Percentiles rank a stretch among this genome's conserved stretches.
Conservation (phyloP, 805 yeast genomes). For the Metschnikowia henanensis region DNA sequence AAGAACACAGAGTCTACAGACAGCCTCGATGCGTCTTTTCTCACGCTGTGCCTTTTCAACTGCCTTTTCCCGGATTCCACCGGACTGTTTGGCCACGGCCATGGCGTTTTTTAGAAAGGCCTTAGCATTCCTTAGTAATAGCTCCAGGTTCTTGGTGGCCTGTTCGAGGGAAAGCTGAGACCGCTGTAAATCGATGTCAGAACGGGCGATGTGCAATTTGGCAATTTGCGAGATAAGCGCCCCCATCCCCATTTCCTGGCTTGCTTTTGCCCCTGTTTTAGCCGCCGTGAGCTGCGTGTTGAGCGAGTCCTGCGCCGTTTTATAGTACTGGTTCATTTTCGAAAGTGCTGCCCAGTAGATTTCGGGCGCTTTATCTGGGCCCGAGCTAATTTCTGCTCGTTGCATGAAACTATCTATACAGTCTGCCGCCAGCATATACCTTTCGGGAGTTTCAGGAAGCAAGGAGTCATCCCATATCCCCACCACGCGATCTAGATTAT, state of each 20-base stretch:
- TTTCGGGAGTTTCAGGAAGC: slow-evolving; percentile 34
- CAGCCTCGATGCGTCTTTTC: slow-evolving; percentile 45
- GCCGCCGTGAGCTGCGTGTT: slow-evolving; percentile 8
- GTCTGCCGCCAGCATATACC: slow-evolving; percentile 43
- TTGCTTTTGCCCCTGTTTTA: neutral
- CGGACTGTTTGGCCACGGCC: slow-evolving; percentile 43
- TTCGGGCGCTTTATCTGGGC: slow-evolving; percentile 14
- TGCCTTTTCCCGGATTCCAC: slow-evolving; percentile 51
- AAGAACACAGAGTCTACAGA: slow-evolving; percentile 43
- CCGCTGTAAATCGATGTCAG: slow-evolving; percentile 53
- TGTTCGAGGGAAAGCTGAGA: slow-evolving; percentile 30
- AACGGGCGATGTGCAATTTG: slow-evolving; percentile 47
- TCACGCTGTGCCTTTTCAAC: slow-evolving; percentile 44
- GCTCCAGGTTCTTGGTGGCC: slow-evolving; percentile 28
- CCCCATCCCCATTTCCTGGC: slow-evolving; percentile 28
- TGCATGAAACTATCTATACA: slow-evolving; percentile 46
- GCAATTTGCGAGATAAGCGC: slow-evolving; percentile 36
- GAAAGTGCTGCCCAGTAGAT: slow-evolving; percentile 42
- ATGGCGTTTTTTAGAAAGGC: slow-evolving; percentile 48
- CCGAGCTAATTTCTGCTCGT: slow-evolving; percentile 23
- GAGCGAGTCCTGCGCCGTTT: slow-evolving; percentile 38
- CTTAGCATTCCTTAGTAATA: slow-evolving; percentile 40
- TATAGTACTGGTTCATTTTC: slow-evolving; percentile 36
- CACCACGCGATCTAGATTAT: slow-evolving; percentile 22
- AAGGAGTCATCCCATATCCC: slow-evolving; percentile 33